These are phyloP conservation scores for Pelargonium cotyledonis DNA, from an alignment of 441 rosid genomes.

Conservation along the genomic window DNA sequence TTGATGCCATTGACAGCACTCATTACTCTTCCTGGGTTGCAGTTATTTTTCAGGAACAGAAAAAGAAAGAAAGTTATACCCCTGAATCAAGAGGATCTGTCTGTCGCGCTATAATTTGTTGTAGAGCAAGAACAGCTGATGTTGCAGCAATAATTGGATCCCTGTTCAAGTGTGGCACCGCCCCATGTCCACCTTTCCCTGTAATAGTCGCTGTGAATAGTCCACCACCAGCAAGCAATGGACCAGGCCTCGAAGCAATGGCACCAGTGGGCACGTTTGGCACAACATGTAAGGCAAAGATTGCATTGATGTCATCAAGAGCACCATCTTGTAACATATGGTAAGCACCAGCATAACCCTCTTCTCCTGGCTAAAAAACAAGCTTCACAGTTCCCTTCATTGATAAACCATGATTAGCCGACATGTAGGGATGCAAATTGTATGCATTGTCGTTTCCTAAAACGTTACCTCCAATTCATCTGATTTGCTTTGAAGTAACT, in stretches of 20 bases:
- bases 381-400: slow-evolving; percentile 44
- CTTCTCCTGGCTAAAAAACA: slow-evolving; percentile 54
- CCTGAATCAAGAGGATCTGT: slow-evolving; percentile 40
- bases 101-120: slow-evolving; percentile 40
- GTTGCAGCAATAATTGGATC: slow-evolving; percentile 44
- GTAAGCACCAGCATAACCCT: slow-evolving; percentile 42
- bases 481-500: slow-evolving; percentile 20
- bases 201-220: slow-evolving; percentile 29
- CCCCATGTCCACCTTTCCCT: slow-evolving; percentile 44
- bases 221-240: slow-evolving; percentile 39
- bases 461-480: slow-evolving; percentile 24
- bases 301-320: slow-evolving; percentile 31
- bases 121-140: slow-evolving; percentile 32
- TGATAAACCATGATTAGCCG: background rate
- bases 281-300: slow-evolving; percentile 32
- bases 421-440: background rate
- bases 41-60: background rate
- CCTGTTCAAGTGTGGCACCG: slow-evolving; percentile 29
- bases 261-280: slow-evolving; percentile 32
- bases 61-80: slow-evolving; percentile 19
- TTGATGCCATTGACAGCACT: too few relatives aligned
- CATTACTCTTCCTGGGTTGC: too few relatives aligned
- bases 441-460: background rate
- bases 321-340: slow-evolving; percentile 39
- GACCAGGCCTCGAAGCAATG: slow-evolving; percentile 39